phyloP scores from a whole-genome alignment of 768 basidiomycete genomes.

The Cantharellus anzutake region DNA sequence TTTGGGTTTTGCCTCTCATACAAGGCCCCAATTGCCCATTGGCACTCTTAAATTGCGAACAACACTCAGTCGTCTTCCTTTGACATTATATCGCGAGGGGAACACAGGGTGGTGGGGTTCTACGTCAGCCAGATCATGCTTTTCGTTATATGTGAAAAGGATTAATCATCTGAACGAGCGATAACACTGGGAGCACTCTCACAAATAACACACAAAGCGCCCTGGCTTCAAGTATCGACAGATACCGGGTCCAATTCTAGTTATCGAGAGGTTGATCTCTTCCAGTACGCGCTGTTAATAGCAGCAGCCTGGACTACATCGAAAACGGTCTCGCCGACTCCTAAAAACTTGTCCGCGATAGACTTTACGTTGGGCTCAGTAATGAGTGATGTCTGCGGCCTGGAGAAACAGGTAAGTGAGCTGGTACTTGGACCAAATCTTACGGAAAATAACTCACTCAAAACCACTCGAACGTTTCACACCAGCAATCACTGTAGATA shows the following conservation, averaged over 20 bases:
- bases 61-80: no score
- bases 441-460: conserved; percentile 35
- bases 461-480: conserved; percentile 82
- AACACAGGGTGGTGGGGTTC: no score
- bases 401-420: conserved; percentile 14
- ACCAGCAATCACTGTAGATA: conserved; percentile 83
- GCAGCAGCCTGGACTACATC: conserved; percentile 66
- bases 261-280: conserved; percentile 9
- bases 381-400: conserved; percentile 48
- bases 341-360: conserved; percentile 63
- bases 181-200: no score
- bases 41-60: no score
- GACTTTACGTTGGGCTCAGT: conserved; percentile 60
- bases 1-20: no score
- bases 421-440: background rate
- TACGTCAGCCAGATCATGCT: no score
- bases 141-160: no score
- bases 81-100: no score
- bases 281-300: conserved; percentile 68
- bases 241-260: background rate
- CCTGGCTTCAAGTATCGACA: no score
- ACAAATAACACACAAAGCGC: no score
- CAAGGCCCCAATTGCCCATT: no score
- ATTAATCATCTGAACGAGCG: no score
- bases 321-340: conserved; percentile 77